A percentile compares a stretch with the other conserved stretches of the same genome.
Evolutionary conservation across 2,329 filamentous ascomycete species (phyloP).

Genomic region (Aspergillus viridinutans): DNA sequence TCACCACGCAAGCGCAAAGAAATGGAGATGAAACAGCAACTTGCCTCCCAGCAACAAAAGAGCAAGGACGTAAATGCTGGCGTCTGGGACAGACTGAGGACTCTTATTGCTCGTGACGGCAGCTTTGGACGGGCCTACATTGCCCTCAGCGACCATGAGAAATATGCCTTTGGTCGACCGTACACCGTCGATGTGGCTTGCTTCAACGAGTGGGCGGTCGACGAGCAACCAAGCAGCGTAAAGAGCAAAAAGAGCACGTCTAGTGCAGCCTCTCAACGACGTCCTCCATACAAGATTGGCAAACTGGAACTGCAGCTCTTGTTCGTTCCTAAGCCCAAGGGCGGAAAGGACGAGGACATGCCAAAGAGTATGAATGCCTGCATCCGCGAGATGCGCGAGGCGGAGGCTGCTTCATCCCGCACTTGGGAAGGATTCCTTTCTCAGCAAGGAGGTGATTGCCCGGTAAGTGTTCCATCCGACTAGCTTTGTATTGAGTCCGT

Average conservation of each 20-base stretch:
- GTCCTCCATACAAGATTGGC: slow-evolving; percentile 93
- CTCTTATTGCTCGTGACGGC: slow-evolving; percentile 82
- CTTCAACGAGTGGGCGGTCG: slow-evolving; percentile 98
- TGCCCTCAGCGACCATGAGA: slow-evolving; percentile 87
- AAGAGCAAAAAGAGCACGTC: slow-evolving; percentile 81
- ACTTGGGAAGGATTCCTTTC: slow-evolving; percentile 86
- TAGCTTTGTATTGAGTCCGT: not conserved
- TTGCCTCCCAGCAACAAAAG: slow-evolving; percentile 75
- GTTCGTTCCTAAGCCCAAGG: slow-evolving; percentile 89
- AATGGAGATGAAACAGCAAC: slow-evolving; percentile 75
- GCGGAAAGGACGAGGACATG: slow-evolving; percentile 87
- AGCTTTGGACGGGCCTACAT: slow-evolving; percentile 94
- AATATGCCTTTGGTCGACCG: slow-evolving; percentile 79
- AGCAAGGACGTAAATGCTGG: slow-evolving; percentile 53
- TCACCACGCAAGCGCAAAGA: slow-evolving; percentile 97
- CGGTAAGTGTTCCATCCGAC: slow-evolving; percentile 59
- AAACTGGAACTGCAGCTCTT: slow-evolving; percentile 91
- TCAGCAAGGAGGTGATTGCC: slow-evolving; percentile 96
- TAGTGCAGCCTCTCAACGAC: slow-evolving; percentile 55
- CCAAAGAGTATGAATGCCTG: slow-evolving; percentile 99
- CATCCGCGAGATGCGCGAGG: slow-evolving; percentile 86
- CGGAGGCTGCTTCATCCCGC: slow-evolving; percentile 72
- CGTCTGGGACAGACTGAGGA: slow-evolving; percentile 79
- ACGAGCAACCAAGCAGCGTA: slow-evolving; percentile 78
- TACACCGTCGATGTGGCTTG: slow-evolving; percentile 85